Base-by-base conservation (phyloP, 768 basidiomycete genomes). In the Pilatotrama ljubarskyi region DNA sequence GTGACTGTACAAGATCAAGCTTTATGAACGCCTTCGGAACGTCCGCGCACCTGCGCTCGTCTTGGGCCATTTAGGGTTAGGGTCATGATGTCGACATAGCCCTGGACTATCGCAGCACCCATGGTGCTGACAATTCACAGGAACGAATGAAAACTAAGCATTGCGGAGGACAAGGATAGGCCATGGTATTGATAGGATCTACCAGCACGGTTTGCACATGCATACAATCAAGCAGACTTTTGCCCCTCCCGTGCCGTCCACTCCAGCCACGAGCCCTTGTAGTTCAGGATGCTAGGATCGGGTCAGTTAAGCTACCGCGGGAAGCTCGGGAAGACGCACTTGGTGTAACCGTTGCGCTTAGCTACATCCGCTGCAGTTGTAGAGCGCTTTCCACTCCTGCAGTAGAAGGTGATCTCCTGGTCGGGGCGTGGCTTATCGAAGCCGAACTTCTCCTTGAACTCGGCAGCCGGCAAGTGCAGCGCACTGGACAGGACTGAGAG, bases 331-430 rank as follows among this genome's bases (percentile, higher is more conserved):
- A 32, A 18, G 13, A 74, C 87, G 46, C 67, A 93, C 92, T 91
- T 91, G 52, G 78, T 84, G 66, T 82, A 97, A 5, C 95, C 94
- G 68, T 87, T 89, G 62, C 90, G 77, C 67, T 84, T 86, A 0
- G 93, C 91, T 42, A 91, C 80, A 68, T 96, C 92, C 55, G 87
- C 80, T 2, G 95, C 95, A 11, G 87, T 84, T 3, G 87, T 78
- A 61, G 91, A 91, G 48, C 95, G 82, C 72, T 84, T 85, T 11
- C 95, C 95, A 55, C 92, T 93, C 48, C 94, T 81, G 73, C 95
- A 98, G 75, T 94, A 96, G 72, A 95, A 94, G 29, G 89, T 84
- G 35, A 97, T 75, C 67, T 91, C 88, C 68, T 95, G 90, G 55
- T 78, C 72, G 64, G 77, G 81, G 61, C 70, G 74, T 13, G 91